Evolutionary conservation across 2,329 filamentous ascomycete genomes (phyloP), one percentile per base, ranked within the genome.

Genomic region (Nannizziopsis barbatae): DNA sequence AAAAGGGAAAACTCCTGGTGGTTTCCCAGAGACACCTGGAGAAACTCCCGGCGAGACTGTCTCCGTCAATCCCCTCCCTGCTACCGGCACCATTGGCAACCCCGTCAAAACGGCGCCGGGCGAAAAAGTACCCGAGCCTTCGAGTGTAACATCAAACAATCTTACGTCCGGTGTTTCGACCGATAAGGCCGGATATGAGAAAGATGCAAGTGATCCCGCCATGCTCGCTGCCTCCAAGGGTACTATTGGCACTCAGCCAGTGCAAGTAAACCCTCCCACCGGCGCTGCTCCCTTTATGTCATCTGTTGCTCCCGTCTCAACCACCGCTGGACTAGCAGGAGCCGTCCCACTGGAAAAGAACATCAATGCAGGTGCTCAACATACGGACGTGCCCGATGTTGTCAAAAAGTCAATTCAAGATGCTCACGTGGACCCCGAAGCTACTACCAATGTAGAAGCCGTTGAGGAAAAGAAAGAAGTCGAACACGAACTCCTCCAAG

Each of bases 101-200:
- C 89, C 90, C 6, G 77, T 95, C 63, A 75, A 77, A 59, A 75
- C 94, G 47, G 75, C 77, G 18, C 84, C 89, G 3, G 88, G 88
- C 58, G 86, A 94, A 70, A 80, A 81, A 64, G 76, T 95, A 8
- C 89, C 89, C 36, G 75, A 84, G 42, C 65, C 75, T 20, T 76
- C 70, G 64, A 75, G 75, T 20, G 61, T 88, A 57, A 80, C 80
- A 42, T 66, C 75, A 45, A 84, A 85, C 64, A 82, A 87, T 44
- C 76, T 95, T 60, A 79, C 81, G 37, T 79, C 76, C 55, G 76
- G 72, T 20, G 74, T 72, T 32, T 73, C 70, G 60, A 76, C 86
- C 15, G 89, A 95, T 64, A 77, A 87, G 65, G 85, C 81, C 57
- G 90, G 86, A 1, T 96, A 95, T 66, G 83, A 93, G 65, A 85